phyloP scores from a whole-genome alignment of 2,329 filamentous ascomycete genomes.

The Fusarium buharicum region DNA sequence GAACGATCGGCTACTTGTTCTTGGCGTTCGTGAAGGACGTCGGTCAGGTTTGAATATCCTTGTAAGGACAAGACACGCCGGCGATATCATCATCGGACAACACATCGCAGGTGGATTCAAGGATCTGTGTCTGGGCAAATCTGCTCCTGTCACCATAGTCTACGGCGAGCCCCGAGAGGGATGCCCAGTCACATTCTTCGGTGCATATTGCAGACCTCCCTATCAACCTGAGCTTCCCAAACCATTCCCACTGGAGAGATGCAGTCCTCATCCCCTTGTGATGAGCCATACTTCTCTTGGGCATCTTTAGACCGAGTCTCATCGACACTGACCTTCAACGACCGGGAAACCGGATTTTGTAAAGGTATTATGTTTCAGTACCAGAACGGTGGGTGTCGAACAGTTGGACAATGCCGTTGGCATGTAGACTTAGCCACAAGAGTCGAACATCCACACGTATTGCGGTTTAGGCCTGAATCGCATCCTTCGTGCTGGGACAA shows the following conservation, averaged over 20 bases:
- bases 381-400: not conserved
- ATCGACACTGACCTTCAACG: not conserved
- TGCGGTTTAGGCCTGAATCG: not conserved
- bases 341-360: not conserved
- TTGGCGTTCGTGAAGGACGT: not conserved
- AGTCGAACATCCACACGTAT: not conserved
- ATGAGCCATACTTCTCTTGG: not conserved
- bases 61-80: not conserved
- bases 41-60: not conserved
- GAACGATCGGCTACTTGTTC: not conserved
- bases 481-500: not conserved
- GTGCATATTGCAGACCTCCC: not conserved
- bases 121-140: not conserved
- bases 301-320: not conserved
- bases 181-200: not conserved
- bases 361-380: slow-evolving; percentile 1
- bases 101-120: not conserved
- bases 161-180: not conserved
- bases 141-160: slow-evolving; percentile 1
- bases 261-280: no score
- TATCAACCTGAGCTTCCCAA: no score
- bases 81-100: not conserved
- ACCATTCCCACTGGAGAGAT: no score
- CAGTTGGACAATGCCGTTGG: not conserved
- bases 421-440: not conserved